phyloP scores from a whole-genome alignment of 805 yeast genomes.

The Saccharomycopsis amapae region DNA sequence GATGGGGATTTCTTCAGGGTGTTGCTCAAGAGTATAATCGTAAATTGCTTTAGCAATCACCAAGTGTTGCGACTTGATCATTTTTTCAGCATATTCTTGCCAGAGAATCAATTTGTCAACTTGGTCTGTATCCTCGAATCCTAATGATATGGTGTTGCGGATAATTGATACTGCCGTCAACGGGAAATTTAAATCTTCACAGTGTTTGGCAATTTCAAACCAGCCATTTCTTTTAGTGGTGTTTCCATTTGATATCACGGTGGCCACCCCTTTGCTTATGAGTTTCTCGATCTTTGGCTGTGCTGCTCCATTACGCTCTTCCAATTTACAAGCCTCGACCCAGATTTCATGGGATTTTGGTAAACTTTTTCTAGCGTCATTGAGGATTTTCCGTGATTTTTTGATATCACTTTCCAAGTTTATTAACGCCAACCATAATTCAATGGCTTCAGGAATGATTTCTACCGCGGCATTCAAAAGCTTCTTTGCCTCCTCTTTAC shows the following conservation, averaged over 20 bases:
- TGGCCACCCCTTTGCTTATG: slow-evolving; percentile 41
- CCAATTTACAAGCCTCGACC: slow-evolving; percentile 63
- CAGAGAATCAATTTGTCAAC: slow-evolving; percentile 26
- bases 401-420: slow-evolving; percentile 34
- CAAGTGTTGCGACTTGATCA: slow-evolving; percentile 24
- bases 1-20: slow-evolving; percentile 34
- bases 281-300: slow-evolving; percentile 41
- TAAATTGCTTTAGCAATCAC: slow-evolving; percentile 43
- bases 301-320: slow-evolving; percentile 43
- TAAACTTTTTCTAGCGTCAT: slow-evolving; percentile 51
- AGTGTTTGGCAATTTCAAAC: slow-evolving; percentile 46
- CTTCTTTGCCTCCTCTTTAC: slow-evolving; percentile 40
- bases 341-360: slow-evolving; percentile 49
- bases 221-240: slow-evolving; percentile 38
- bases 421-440: slow-evolving; percentile 58
- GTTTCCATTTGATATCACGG: slow-evolving; percentile 33
- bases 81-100: slow-evolving; percentile 32
- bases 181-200: slow-evolving; percentile 41
- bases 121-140: slow-evolving; percentile 25
- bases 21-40: slow-evolving; percentile 37
- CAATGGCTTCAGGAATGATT: slow-evolving; percentile 55
- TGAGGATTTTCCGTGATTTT: slow-evolving; percentile 41
- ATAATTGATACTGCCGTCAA: slow-evolving; percentile 51
- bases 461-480: slow-evolving; percentile 62
- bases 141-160: slow-evolving; percentile 32